Evolutionary conservation across 139 green algal genomes (phyloP).

Genomic region (Pseudopediastrum boryanum): DNA sequence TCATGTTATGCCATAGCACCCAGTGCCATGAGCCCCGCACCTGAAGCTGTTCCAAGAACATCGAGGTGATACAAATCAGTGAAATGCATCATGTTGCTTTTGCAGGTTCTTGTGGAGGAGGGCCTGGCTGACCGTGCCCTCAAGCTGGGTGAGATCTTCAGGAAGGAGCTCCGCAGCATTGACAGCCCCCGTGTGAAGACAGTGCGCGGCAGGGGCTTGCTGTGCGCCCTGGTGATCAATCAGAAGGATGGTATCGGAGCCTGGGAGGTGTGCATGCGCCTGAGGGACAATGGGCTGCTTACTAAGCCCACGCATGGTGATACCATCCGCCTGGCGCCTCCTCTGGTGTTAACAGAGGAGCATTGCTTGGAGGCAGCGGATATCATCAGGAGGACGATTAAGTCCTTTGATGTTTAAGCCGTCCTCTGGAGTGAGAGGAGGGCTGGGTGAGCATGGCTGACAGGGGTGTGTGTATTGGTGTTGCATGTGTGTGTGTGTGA

Average conservation of each 20-base stretch:
- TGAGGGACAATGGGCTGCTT: slow-evolving; percentile 86
- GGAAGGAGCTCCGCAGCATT: slow-evolving; percentile 60
- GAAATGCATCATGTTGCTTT: too few species aligned
- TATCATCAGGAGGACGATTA: slow-evolving; percentile 73
- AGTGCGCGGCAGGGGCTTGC: slow-evolving; percentile 86
- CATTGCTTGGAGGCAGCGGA: slow-evolving; percentile 76
- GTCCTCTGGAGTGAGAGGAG: too few species aligned
- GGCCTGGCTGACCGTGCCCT: slow-evolving; percentile 82
- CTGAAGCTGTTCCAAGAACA: too few species aligned
- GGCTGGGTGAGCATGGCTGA: too few species aligned
- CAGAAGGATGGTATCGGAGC: slow-evolving; percentile 67
- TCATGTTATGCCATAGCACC: too few species aligned
- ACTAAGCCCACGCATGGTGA: slow-evolving; percentile 96
- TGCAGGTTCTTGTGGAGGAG: slow-evolving; percentile 95
- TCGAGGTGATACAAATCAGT: too few species aligned
- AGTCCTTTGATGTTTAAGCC: slow-evolving; percentile 55
- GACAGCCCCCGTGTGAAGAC: slow-evolving; percentile 40
- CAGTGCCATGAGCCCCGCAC: too few species aligned
- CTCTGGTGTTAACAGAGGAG: slow-evolving; percentile 79
- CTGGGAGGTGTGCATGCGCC: slow-evolving; percentile 88
- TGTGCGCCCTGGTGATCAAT: slow-evolving; percentile 91
- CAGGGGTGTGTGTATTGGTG: too few species aligned
- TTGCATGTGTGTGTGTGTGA: too few species aligned
- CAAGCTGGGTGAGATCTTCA: slow-evolving; percentile 72
- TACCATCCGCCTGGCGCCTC: slow-evolving; percentile 86